A percentile compares a stretch with the other conserved stretches of the same genome.
These are phyloP conservation scores for Hymenoscyphus albidus DNA, from an alignment of 2,329 filamentous ascomycete genomes.

Conservation along the genomic window DNA sequence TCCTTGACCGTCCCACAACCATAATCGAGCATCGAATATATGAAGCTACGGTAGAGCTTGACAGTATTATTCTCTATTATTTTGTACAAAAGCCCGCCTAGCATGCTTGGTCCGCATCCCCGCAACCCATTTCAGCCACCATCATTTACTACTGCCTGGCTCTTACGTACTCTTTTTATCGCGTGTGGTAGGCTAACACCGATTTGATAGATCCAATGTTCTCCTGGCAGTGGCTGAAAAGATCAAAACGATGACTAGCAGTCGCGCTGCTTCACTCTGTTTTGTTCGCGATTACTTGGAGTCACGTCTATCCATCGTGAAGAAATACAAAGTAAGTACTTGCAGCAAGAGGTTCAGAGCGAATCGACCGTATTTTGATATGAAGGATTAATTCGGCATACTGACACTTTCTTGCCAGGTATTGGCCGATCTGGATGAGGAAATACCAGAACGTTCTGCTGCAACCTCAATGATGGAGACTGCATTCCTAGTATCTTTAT, in stretches of 20 bases:
- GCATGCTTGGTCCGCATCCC: too few species aligned
- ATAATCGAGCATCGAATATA: neutral
- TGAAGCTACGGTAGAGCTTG: neutral
- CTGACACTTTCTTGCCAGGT: constrained; percentile 41
- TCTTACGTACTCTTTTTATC: neutral
- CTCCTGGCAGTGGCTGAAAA: constrained; percentile 31
- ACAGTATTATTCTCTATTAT: neutral
- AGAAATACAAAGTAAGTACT: constrained; percentile 30
- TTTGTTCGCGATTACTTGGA: constrained; percentile 54
- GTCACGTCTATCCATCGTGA: constrained; percentile 51
- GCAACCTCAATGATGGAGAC: constrained; percentile 58
- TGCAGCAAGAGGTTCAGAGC: neutral
- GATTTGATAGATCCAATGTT: constrained; percentile 28
- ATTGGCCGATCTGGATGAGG: constrained; percentile 49
- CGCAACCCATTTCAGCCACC: too few species aligned
- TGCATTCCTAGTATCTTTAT: constrained; percentile 58
- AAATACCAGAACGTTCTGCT: constrained; percentile 51
- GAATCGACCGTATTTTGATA: neutral
- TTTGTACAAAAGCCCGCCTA: too few species aligned
- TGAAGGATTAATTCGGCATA: constrained; percentile 35
- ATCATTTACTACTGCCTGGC: neutral
- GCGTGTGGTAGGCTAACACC: neutral
- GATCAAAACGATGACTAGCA: constrained; percentile 24
- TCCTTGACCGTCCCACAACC: neutral
- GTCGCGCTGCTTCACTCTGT: constrained; percentile 28